Percentiles rank a stretch among this genome's conserved stretches.
These are phyloP conservation scores for Suhomyces sp. DNA, from an alignment of 805 yeast species.

Conservation along the genomic window DNA sequence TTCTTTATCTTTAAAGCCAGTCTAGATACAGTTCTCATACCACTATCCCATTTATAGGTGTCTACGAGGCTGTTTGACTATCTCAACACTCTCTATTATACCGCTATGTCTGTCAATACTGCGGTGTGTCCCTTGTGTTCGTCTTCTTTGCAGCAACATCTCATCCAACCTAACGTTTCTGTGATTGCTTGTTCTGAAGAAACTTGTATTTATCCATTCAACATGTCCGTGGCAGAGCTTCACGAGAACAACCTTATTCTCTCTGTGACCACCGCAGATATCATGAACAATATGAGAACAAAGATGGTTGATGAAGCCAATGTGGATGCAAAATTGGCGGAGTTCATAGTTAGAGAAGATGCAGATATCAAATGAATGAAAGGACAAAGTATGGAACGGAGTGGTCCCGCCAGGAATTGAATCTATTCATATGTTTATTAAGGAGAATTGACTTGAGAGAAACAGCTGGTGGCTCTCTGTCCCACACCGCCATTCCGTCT, in stretches of 20 bases:
- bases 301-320: constrained; percentile 25
- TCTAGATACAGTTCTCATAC: too few relatives aligned
- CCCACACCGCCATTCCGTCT: too few relatives aligned
- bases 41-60: too few relatives aligned
- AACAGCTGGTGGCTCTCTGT: too few relatives aligned
- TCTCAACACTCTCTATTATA: too few relatives aligned
- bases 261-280: constrained; percentile 21
- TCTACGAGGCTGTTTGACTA: too few relatives aligned
- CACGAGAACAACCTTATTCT: constrained; percentile 22
- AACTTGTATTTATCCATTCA: constrained; percentile 34
- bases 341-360: constrained; percentile 24
- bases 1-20: too few relatives aligned
- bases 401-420: too few relatives aligned
- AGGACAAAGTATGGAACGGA: too few relatives aligned
- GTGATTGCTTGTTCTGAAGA: constrained; percentile 29
- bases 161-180: constrained; percentile 27
- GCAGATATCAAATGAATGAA: constrained; percentile 9
- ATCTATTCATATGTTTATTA: too few relatives aligned
- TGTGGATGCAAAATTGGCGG: constrained; percentile 25
- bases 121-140: constrained; percentile 31
- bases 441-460: too few relatives aligned
- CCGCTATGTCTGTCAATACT: too few relatives aligned
- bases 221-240: constrained; percentile 28
- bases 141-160: constrained; percentile 21
- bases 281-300: constrained; percentile 25